phyloP scores from a whole-genome alignment of 73 alveolate species.

The Paramecium tetraurelia region DNA sequence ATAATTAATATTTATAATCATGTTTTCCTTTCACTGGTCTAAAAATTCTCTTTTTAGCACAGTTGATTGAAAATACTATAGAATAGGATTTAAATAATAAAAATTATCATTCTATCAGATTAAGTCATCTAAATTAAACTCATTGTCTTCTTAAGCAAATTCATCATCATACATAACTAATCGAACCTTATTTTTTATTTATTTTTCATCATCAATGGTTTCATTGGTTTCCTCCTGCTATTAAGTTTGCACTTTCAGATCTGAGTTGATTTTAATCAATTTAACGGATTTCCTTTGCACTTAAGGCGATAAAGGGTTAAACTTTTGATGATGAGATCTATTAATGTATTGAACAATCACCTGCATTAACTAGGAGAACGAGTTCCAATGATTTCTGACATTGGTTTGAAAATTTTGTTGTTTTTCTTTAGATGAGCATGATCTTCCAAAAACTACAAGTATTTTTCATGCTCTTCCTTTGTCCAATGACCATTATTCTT shows the following conservation, averaged over 20 bases:
- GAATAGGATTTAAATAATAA: neutral
- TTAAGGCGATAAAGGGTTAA: neutral
- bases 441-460: neutral
- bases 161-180: neutral
- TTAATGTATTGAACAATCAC: neutral
- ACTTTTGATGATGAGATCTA: slow-evolving; percentile 25
- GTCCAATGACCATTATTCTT: slow-evolving; percentile 46
- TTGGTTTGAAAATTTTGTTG: slow-evolving; percentile 29
- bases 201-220: neutral
- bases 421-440: slow-evolving; percentile 20
- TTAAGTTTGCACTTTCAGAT: neutral
- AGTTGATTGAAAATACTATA: neutral
- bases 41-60: neutral
- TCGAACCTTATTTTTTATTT: neutral
- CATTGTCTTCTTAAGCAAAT: neutral
- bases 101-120: neutral
- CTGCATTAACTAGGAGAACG: slow-evolving; percentile 52
- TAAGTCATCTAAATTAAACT: neutral
- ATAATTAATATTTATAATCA: neutral
- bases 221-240: neutral
- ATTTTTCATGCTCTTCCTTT: slow-evolving; percentile 30
- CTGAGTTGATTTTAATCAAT: neutral
- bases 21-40: neutral
- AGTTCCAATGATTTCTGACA: slow-evolving; percentile 40
- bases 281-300: neutral